Percentiles rank a stretch among this genome's conserved stretches.
phyloP scores from a whole-genome alignment of 768 basidiomycete genomes.

The Cystofilobasidium ferigula region DNA sequence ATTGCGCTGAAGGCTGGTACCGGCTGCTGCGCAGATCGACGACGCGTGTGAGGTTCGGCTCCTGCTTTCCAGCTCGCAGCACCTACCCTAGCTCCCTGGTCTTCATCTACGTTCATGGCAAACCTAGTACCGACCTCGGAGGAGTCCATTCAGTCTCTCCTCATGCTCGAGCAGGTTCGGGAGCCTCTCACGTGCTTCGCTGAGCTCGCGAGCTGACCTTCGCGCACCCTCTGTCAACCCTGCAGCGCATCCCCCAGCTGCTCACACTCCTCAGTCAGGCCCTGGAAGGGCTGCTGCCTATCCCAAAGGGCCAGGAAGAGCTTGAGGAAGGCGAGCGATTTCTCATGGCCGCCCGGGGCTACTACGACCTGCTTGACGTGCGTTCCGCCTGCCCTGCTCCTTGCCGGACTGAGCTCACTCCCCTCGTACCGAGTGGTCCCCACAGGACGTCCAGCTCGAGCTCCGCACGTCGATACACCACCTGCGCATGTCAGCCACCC shows the following conservation, averaged over 20 bases:
- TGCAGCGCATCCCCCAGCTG: slow-evolving; percentile 7
- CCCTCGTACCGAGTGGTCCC: too few relatives aligned
- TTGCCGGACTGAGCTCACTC: not conserved
- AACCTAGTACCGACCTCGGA: not conserved
- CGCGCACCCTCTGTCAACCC: too few relatives aligned
- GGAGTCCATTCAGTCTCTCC: not conserved
- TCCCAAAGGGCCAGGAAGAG: not conserved
- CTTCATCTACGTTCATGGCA: too few relatives aligned
- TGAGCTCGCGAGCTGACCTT: too few relatives aligned
- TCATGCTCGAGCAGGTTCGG: not conserved
- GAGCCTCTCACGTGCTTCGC: too few relatives aligned
- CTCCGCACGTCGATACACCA: slow-evolving; percentile 22
- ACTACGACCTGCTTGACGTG: slow-evolving; percentile 20
- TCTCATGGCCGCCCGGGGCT: slow-evolving; percentile 3
- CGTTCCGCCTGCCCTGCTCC: not conserved
- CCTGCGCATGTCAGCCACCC: slow-evolving; percentile 6
- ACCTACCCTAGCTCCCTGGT: too few relatives aligned
- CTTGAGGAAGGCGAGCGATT: slow-evolving; percentile 22
- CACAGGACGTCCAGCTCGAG: slow-evolving; percentile 23
- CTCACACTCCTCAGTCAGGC: slow-evolving; percentile 2
- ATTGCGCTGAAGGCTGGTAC: too few relatives aligned
- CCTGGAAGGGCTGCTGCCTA: slow-evolving; percentile 9
- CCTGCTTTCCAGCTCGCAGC: too few relatives aligned
- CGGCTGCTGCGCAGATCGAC: too few relatives aligned
- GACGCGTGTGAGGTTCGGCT: too few relatives aligned